Conservation (phyloP, 192 early-diverging fungal species). For the Ambispora gerdemannii region DNA sequence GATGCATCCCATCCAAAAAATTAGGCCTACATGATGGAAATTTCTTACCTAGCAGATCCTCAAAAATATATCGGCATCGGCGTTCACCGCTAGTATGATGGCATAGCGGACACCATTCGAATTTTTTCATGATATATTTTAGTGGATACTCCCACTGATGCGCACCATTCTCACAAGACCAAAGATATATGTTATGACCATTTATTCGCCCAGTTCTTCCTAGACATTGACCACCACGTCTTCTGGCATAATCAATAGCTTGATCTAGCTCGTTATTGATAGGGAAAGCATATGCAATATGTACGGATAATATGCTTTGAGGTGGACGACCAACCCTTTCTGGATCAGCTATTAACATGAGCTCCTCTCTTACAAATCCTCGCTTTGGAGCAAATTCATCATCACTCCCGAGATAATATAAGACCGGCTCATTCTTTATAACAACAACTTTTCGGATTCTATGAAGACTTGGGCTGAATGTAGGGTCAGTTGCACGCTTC, state of each 20-base stretch:
- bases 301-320: background rate
- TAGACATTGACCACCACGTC: background rate
- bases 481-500: background rate
- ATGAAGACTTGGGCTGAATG: background rate
- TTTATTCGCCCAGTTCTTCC: background rate
- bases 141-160: constrained; percentile 10
- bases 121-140: constrained; percentile 21
- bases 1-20: background rate
- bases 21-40: background rate
- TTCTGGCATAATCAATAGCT: background rate
- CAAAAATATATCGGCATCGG: constrained; percentile 4
- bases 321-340: constrained; percentile 1
- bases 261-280: background rate
- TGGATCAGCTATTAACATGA: constrained; percentile 12
- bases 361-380: constrained; percentile 13
- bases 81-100: background rate
- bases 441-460: constrained; percentile 23
- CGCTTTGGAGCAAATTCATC: background rate
- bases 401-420: constrained; percentile 22
- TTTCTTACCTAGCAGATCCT: constrained; percentile 6
- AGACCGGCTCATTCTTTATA: constrained; percentile 9
- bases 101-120: constrained; percentile 13
- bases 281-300: background rate
- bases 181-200: background rate
- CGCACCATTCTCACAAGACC: too few relatives aligned